Percentiles rank a stretch among this genome's conserved stretches.
These are phyloP conservation scores for Apodospora peruviana DNA, from an alignment of 495 filamentous ascomycete species.

Conservation along the genomic window DNA sequence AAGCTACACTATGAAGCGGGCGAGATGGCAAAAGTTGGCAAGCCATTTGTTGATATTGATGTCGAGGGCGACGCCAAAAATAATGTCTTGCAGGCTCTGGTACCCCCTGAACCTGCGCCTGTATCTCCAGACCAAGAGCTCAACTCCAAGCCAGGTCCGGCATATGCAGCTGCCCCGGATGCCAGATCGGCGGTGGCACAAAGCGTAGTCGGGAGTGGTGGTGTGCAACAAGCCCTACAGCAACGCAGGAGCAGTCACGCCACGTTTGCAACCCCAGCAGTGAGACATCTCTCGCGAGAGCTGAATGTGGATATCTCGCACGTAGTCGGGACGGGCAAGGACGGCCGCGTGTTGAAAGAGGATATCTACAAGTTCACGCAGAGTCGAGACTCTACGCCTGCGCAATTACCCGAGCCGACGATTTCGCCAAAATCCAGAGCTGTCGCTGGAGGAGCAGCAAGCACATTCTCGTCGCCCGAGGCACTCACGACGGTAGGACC, in stretches of 20 bases:
- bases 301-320: slow-evolving; percentile 69
- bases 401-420: not conserved
- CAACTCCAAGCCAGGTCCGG: not conserved
- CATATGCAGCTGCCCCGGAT: not conserved
- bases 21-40: slow-evolving; percentile 91
- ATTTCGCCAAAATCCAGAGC: slow-evolving; percentile 3
- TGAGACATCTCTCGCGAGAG: slow-evolving; percentile 79
- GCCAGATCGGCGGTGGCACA: slow-evolving; percentile 1
- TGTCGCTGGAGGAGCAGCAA: slow-evolving; percentile 8
- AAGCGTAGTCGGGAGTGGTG: not conserved
- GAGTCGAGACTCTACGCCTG: slow-evolving; percentile 26
- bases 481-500: slow-evolving; percentile 18
- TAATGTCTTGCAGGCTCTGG: slow-evolving; percentile 40
- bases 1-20: slow-evolving; percentile 93
- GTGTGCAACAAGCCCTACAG: not conserved
- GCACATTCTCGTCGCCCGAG: slow-evolving; percentile 9
- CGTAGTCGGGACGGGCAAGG: slow-evolving; percentile 80
- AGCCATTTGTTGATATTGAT: slow-evolving; percentile 76
- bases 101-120: slow-evolving; percentile 23
- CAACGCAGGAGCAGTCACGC: slow-evolving; percentile 49
- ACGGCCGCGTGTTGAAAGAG: slow-evolving; percentile 87
- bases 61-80: slow-evolving; percentile 49
- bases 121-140: not conserved
- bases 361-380: slow-evolving; percentile 74
- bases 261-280: slow-evolving; percentile 82